Conservation (phyloP, 2,329 filamentous ascomycete genomes). For the Aspergillus sp. region DNA sequence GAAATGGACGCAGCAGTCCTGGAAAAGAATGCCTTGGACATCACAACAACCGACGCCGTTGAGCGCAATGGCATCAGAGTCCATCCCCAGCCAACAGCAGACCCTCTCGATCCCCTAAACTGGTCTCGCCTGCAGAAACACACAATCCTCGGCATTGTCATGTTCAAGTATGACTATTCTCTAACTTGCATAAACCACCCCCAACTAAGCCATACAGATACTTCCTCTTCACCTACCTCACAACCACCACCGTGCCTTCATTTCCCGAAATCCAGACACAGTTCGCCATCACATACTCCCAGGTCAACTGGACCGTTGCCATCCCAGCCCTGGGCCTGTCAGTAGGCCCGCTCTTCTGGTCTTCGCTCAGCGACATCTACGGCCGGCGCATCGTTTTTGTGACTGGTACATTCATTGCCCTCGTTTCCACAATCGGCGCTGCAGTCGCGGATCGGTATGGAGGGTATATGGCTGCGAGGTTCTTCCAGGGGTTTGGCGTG, state of each 20-base stretch:
- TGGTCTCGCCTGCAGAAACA: constrained; percentile 52
- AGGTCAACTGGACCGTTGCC: constrained; percentile 58
- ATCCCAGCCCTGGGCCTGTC: constrained; percentile 53
- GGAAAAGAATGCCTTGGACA: not conserved
- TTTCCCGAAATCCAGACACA: constrained; percentile 51
- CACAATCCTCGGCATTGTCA: constrained; percentile 52
- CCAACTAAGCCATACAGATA: constrained; percentile 38
- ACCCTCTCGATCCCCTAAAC: constrained; percentile 56
- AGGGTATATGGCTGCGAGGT: constrained; percentile 58
- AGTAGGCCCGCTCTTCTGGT: constrained; percentile 53
- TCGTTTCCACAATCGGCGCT: constrained; percentile 45
- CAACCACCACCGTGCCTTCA: constrained; percentile 57
- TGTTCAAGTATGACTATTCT: constrained; percentile 47
- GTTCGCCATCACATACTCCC: constrained; percentile 46
- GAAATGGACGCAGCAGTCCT: not conserved
- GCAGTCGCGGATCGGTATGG: constrained; percentile 44
- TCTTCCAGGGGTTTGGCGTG: constrained; percentile 59
- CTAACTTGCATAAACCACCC: not conserved
- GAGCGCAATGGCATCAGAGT: constrained; percentile 30
- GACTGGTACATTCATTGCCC: constrained; percentile 43
- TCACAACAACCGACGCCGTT: not conserved
- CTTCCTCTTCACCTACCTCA: constrained; percentile 60
- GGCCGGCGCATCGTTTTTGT: constrained; percentile 54
- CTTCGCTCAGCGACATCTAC: constrained; percentile 52
- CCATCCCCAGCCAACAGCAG: constrained; percentile 46